Percentiles rank a stretch among this genome's conserved stretches.
Evolutionary conservation across 2,329 filamentous ascomycete species (phyloP).

Genomic region (Ustilaginoidea virens): DNA sequence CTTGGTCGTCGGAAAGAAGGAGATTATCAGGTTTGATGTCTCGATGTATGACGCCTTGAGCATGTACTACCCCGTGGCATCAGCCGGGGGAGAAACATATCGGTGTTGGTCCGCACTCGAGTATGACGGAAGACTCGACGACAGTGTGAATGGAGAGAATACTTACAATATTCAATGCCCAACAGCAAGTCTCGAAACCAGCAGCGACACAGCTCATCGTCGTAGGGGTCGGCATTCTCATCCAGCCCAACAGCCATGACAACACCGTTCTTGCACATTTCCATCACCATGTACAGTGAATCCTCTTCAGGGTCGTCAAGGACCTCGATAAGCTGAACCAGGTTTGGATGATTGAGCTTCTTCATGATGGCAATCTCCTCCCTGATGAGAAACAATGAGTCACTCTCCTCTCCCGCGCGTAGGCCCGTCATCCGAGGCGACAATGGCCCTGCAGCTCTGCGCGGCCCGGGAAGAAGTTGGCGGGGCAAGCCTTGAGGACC

Average conservation of each 20-base stretch:
- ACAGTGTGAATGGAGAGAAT: no score
- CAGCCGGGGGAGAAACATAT: no score
- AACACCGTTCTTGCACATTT: conserved; percentile 97
- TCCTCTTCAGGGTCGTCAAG: conserved; percentile 92
- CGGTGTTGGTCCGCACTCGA: no score
- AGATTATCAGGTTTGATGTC: conserved; percentile 98
- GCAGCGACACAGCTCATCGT: conserved; percentile 64
- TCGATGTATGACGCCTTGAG: conserved; percentile 85
- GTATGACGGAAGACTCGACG: no score
- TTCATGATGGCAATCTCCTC: conserved; percentile 99
- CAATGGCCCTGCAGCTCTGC: conserved; percentile 7
- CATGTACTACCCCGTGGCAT: conserved; percentile 47
- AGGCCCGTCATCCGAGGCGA: conserved; percentile 13
- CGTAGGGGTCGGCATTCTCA: conserved; percentile 67
- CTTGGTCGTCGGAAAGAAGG: conserved; percentile 73
- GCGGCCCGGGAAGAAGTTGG: conserved; percentile 10
- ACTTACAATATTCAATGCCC: conserved; percentile 80
- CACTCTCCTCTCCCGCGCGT: conserved; percentile 41
- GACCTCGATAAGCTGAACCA: conserved; percentile 89
- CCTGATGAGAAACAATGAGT: conserved; percentile 72
- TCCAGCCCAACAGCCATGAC: conserved; percentile 92
- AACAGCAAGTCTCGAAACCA: conserved; percentile 94
- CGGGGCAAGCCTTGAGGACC: conserved; percentile 22
- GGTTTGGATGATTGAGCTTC: conserved; percentile 84
- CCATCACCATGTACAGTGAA: conserved; percentile 94